Evolutionary conservation across 495 filamentous ascomycete genomes (phyloP), one percentile per base, ranked within the genome.

Genomic region (Penicillium silybi): DNA sequence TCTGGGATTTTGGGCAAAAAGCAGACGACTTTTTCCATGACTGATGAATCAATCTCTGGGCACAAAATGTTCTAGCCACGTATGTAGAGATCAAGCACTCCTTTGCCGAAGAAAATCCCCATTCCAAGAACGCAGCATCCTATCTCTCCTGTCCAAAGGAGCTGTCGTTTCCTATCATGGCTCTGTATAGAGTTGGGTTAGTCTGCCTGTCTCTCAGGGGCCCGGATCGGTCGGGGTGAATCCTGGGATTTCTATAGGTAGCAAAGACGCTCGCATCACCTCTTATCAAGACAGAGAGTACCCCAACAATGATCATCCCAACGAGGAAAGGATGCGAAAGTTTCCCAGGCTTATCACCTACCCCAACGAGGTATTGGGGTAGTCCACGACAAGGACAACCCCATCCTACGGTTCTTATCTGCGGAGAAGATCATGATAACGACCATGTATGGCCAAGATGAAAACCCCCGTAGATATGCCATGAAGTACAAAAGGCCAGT

Each of bases 291-390:
- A 39, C 6, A 6, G 13, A 18, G n/a, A 39, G 16, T 51, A 39
- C 40, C 20, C 50, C 50, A 46, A 52, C 23, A 17, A 0, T 13
- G 2, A 0, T 10, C 18, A 18, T 2, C n/a, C 37, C 37, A 9
- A 19, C 18, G 1, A 39, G n/a, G n/a, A 6, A 39, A 17, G n/a
- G 6, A 39, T 13, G 16, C n/a, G 37, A 18, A 6, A 1, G 1
- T 4, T 6, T 29, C 26, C 7, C 4, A 11, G 3, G 9, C 37
- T 39, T 39, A 39, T 39, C 37, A 19, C 37, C 9, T 39, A 39
- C 37, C 37, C 37, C 37, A 39, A 39, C 37, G 15, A 5, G n/a
- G 1, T 11, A n/a, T 52, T 52, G 50, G 50, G 37, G 50, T 52
- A 52, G 49, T 15, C 22, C 16, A 16, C 38, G 37, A 3, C 16